phyloP scores from a whole-genome alignment of 169 alveolate species.

The Babesia gibsoni region DNA sequence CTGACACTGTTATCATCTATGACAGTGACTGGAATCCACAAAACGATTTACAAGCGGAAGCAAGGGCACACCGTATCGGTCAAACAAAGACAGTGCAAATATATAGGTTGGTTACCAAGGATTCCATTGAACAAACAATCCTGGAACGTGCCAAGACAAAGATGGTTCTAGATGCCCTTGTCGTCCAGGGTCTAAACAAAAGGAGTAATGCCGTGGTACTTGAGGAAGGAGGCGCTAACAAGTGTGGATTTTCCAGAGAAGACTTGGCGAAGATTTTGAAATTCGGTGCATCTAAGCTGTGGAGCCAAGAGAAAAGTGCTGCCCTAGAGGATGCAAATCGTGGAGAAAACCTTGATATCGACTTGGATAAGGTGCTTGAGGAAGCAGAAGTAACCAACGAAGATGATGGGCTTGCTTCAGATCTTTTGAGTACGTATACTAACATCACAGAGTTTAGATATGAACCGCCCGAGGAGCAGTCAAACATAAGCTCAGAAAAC shows the following conservation, averaged over 20 bases:
- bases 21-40: conserved; percentile 99
- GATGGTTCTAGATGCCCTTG: conserved; percentile 94
- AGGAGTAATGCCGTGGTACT: conserved; percentile 68
- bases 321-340: conserved; percentile 11
- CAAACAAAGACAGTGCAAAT: conserved; percentile 95
- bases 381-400: conserved; percentile 83
- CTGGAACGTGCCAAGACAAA: conserved; percentile 97
- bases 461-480: conserved; percentile 82
- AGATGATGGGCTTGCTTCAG: conserved; percentile 85
- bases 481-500: conserved; percentile 68
- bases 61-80: conserved; percentile 98
- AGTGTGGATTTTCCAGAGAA: conserved; percentile 83
- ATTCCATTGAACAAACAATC: conserved; percentile 96
- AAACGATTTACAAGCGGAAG: conserved; percentile 98
- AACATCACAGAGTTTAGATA: conserved; percentile 87
- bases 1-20: conserved; percentile 92
- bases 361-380: conserved; percentile 83
- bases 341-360: conserved; percentile 75
- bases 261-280: conserved; percentile 85
- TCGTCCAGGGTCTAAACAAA: conserved; percentile 88
- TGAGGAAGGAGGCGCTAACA: conserved; percentile 63
- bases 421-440: conserved; percentile 82
- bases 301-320: conserved; percentile 66
- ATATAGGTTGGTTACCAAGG: conserved; percentile 93
- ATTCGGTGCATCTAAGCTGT: conserved; percentile 88